These are phyloP conservation scores for Leucaena leucocephala DNA, from an alignment of 306 rosid species.

Conservation along the genomic window DNA sequence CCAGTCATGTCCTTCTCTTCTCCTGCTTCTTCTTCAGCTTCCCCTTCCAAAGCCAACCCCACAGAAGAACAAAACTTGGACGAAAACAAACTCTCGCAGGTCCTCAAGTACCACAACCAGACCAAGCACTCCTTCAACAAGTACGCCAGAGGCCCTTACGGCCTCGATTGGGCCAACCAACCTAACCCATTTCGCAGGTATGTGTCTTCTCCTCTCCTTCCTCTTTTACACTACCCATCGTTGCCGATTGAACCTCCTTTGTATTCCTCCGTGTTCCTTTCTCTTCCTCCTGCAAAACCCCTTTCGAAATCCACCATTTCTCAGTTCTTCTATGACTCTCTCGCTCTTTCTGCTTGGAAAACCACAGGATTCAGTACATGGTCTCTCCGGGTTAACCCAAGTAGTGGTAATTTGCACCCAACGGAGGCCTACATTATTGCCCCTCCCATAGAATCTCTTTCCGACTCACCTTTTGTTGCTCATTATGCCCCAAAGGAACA, in stretches of 20 bases:
- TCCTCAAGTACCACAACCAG: slow-evolving; percentile 71
- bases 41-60: slow-evolving; percentile 36
- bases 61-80: slow-evolving; percentile 39
- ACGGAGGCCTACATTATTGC: slow-evolving; percentile 81
- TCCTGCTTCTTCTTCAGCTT: slow-evolving; percentile 37
- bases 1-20: slow-evolving; percentile 55
- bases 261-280: slow-evolving; percentile 64
- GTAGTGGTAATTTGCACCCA: slow-evolving; percentile 90
- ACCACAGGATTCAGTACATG: slow-evolving; percentile 64
- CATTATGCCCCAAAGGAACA: slow-evolving; percentile 97
- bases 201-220: slow-evolving; percentile 63
- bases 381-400: slow-evolving; percentile 94
- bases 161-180: slow-evolving; percentile 97
- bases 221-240: slow-evolving; percentile 55
- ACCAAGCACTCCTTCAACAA: slow-evolving; percentile 76
- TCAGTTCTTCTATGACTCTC: slow-evolving; percentile 72
- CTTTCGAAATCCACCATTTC: slow-evolving; percentile 72
- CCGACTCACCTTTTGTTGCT: slow-evolving; percentile 63
- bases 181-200: slow-evolving; percentile 96
- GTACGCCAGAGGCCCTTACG: slow-evolving; percentile 82
- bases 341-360: slow-evolving; percentile 95
- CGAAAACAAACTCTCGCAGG: slow-evolving; percentile 52
- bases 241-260: slow-evolving; percentile 43
- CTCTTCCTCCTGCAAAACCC: slow-evolving; percentile 74
- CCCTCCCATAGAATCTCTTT: slow-evolving; percentile 55